A percentile compares a stretch with the other conserved stretches of the same genome.
Evolutionary conservation across 371 early-diverging fungal species (phyloP).

Genomic region (Basidiobolus meristosporus): DNA sequence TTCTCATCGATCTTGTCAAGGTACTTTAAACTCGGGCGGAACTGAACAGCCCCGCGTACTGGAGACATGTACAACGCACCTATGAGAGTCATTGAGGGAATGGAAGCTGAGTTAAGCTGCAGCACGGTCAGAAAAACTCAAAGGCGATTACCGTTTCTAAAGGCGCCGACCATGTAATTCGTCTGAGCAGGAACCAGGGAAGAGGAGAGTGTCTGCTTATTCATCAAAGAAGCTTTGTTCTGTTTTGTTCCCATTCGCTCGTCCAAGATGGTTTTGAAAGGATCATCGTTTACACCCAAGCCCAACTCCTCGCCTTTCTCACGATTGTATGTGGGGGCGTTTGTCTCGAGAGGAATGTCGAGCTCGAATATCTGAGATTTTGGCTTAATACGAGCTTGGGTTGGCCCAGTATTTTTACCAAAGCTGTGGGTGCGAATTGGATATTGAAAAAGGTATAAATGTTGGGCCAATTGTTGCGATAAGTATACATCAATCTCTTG

Average conservation of each 20-base stretch:
- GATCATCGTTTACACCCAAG: constrained; percentile 48
- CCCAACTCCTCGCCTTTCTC: constrained; percentile 66
- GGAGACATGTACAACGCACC: constrained; percentile 64
- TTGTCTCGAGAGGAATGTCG: constrained; percentile 66
- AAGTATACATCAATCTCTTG: constrained; percentile 63
- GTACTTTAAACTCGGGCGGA: constrained; percentile 71
- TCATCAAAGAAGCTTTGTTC: constrained; percentile 33
- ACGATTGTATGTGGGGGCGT: constrained; percentile 40
- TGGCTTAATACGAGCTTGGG: constrained; percentile 65
- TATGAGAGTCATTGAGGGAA: constrained; percentile 12
- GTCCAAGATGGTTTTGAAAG: constrained; percentile 46
- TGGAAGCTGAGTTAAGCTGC: background rate
- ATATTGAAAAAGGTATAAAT: constrained; percentile 67
- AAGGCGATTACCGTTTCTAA: constrained; percentile 24
- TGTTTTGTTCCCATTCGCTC: constrained; percentile 21
- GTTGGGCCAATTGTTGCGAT: constrained; percentile 34
- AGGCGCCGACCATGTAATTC: constrained; percentile 57
- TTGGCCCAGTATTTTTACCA: constrained; percentile 11
- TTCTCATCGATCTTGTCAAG: constrained; percentile 78
- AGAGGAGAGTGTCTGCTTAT: constrained; percentile 57
- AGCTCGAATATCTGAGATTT: constrained; percentile 59
- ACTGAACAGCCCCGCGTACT: constrained; percentile 44
- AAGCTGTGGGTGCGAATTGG: constrained; percentile 32
- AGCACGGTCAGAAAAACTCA: constrained; percentile 6
- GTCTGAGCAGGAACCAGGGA: constrained; percentile 54